phyloP scores from a whole-genome alignment of 1,139 yeast species.

The Diutina mesorugosa region DNA sequence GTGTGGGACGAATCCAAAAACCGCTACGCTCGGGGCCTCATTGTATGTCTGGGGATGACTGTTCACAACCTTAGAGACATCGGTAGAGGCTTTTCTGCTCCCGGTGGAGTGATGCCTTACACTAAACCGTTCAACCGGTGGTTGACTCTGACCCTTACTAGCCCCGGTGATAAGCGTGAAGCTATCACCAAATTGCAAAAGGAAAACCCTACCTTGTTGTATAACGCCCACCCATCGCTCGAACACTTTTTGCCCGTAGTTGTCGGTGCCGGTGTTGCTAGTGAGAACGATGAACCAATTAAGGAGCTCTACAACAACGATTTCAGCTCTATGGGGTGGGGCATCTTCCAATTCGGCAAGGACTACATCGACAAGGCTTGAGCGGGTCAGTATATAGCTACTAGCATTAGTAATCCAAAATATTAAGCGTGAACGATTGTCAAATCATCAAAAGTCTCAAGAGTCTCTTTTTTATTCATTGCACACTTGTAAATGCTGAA shows the following conservation, averaged over 20 bases:
- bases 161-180: constrained; percentile 2
- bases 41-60: constrained; percentile 64
- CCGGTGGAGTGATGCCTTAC: constrained; percentile 29
- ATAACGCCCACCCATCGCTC: constrained; percentile 55
- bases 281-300: constrained; percentile 15
- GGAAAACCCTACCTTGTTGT: constrained; percentile 21
- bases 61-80: constrained; percentile 62
- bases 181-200: constrained; percentile 16
- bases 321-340: constrained; percentile 51
- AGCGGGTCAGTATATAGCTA: not conserved
- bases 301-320: constrained; percentile 34
- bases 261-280: constrained; percentile 51
- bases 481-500: no score
- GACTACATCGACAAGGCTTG: not conserved
- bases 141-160: constrained; percentile 22
- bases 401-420: no score
- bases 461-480: no score
- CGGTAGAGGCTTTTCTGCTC: constrained; percentile 10
- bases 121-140: constrained; percentile 34
- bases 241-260: constrained; percentile 65
- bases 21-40: constrained; percentile 25
- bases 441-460: no score
- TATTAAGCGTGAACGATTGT: no score
- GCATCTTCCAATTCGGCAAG: constrained; percentile 36
- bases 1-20: constrained; percentile 19